phyloP scores from a whole-genome alignment of 129 eudicot genomes.

The Calendula officinalis region DNA sequence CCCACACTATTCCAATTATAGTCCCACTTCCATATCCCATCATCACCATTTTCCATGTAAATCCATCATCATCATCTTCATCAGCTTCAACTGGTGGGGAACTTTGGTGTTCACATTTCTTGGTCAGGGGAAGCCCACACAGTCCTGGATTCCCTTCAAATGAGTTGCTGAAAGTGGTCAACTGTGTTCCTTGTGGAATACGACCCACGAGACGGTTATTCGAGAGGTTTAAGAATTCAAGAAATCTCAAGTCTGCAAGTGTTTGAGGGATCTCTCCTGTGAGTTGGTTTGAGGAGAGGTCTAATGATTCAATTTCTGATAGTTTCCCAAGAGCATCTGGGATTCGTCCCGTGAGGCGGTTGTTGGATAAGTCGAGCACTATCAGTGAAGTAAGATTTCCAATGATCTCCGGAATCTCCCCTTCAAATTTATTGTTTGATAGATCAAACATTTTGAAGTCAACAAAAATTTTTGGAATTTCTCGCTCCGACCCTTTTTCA shows the following conservation, averaged over 20 bases:
- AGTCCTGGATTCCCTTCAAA: slow-evolving; percentile 2
- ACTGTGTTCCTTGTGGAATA: slow-evolving; percentile 1
- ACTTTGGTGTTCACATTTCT: not conserved
- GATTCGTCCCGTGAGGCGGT: slow-evolving; percentile 30
- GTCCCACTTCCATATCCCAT: slow-evolving; percentile 25
- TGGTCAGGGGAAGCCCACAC: slow-evolving; percentile 7
- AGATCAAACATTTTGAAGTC: slow-evolving; percentile 1
- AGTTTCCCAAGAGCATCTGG: slow-evolving; percentile 30
- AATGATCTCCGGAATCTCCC: slow-evolving; percentile 18
- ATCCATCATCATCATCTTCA: not conserved
- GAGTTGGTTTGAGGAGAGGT: slow-evolving; percentile 35
- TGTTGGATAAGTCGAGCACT: slow-evolving; percentile 33
- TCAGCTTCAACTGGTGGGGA: not conserved
- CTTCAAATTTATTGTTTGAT: slow-evolving; percentile 6
- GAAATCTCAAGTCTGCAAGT: slow-evolving; percentile 14
- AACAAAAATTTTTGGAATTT: slow-evolving; percentile 7
- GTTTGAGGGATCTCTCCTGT: slow-evolving; percentile 26
- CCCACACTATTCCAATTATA: not conserved
- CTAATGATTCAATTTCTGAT: slow-evolving; percentile 32
- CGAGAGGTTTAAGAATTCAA: slow-evolving; percentile 27
- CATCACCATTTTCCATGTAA: slow-evolving; percentile 13
- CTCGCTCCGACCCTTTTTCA: slow-evolving; percentile 15
- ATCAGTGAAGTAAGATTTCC: slow-evolving; percentile 15
- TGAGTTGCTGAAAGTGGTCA: not conserved
- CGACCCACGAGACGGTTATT: not conserved